These are phyloP conservation scores for Tylopilus orsonianus DNA, from an alignment of 1,284 basidiomycete genomes.

Conservation along the genomic window DNA sequence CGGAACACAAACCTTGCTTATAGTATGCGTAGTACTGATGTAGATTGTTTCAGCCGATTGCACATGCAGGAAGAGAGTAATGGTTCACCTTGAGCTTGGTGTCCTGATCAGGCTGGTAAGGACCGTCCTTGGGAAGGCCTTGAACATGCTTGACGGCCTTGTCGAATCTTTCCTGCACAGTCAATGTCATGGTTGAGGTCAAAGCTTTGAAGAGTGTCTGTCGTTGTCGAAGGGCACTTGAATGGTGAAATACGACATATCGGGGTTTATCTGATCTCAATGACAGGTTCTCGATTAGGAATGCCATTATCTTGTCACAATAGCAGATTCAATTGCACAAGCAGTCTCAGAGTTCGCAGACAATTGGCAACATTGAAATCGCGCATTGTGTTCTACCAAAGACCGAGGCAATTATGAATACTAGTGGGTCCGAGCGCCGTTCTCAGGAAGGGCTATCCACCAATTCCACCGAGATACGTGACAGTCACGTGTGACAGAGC, in stretches of 20 bases:
- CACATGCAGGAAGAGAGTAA: slow-evolving; percentile 5
- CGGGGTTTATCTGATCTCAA: slow-evolving; percentile 24
- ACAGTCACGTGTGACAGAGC: slow-evolving; percentile 30
- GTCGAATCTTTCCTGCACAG: slow-evolving; percentile 72
- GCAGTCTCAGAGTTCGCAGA: background rate
- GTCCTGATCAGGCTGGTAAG: slow-evolving; percentile 72
- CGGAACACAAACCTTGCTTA: slow-evolving; percentile 72
- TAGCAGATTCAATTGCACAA: slow-evolving; percentile 3
- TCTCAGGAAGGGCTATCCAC: background rate
- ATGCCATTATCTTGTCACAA: slow-evolving; percentile 12
- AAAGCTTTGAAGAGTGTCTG: background rate
- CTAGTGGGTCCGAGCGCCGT: slow-evolving; percentile 13
- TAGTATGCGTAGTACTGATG: slow-evolving; percentile 88
- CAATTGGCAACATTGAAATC: background rate
- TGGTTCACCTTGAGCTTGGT: slow-evolving; percentile 74
- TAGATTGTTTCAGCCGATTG: slow-evolving; percentile 11
- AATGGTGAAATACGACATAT: background rate
- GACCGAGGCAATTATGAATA: background rate
- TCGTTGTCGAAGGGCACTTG: slow-evolving; percentile 4
- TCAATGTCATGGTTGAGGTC: slow-evolving; percentile 27
- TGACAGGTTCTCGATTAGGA: slow-evolving; percentile 19
- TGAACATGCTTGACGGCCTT: slow-evolving; percentile 76
- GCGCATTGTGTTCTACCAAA: background rate
- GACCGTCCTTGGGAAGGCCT: slow-evolving; percentile 73
- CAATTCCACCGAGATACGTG: slow-evolving; percentile 11